These are phyloP conservation scores for Austroboletus olivaceoglutinosus DNA, from an alignment of 1,284 basidiomycete species.

Conservation along the genomic window DNA sequence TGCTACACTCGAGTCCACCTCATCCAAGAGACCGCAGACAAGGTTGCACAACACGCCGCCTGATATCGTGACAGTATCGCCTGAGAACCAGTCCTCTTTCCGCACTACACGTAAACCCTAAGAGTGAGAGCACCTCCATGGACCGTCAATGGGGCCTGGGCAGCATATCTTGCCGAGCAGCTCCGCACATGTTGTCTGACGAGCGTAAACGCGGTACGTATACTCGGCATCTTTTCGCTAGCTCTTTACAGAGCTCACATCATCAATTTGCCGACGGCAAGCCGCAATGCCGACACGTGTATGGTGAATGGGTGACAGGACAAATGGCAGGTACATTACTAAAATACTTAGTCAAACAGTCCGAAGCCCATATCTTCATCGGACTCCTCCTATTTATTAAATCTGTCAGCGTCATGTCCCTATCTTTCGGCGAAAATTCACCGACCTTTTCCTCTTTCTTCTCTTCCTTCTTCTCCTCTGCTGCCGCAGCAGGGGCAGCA, in stretches of 20 bases:
- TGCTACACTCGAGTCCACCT: too few species aligned
- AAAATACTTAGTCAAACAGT: constrained; percentile 78
- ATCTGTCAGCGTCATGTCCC: constrained; percentile 5
- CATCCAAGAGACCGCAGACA: too few species aligned
- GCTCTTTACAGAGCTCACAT: constrained; percentile 3
- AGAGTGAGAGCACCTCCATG: too few species aligned
- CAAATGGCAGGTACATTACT: background rate
- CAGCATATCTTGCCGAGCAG: background rate
- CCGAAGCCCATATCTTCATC: constrained; percentile 94
- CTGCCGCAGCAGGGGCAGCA: constrained; percentile 60
- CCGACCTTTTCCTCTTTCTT: constrained; percentile 81
- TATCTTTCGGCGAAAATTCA: constrained; percentile 5
- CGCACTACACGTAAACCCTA: too few species aligned
- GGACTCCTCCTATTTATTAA: constrained; percentile 68
- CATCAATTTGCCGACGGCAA: constrained; percentile 28
- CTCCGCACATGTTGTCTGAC: background rate
- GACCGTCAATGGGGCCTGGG: background rate
- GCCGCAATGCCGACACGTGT: constrained; percentile 7
- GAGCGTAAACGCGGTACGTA: constrained; percentile 9
- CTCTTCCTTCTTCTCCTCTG: constrained; percentile 64
- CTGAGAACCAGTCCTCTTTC: too few species aligned
- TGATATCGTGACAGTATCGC: too few species aligned
- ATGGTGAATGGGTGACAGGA: background rate
- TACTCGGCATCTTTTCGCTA: constrained; percentile 21
- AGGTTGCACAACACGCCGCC: too few species aligned